Percentiles rank a stretch among this genome's conserved stretches.
Evolutionary conservation across 2,329 filamentous ascomycete species (phyloP).

Genomic region (Penicillium sclerotiorum): DNA sequence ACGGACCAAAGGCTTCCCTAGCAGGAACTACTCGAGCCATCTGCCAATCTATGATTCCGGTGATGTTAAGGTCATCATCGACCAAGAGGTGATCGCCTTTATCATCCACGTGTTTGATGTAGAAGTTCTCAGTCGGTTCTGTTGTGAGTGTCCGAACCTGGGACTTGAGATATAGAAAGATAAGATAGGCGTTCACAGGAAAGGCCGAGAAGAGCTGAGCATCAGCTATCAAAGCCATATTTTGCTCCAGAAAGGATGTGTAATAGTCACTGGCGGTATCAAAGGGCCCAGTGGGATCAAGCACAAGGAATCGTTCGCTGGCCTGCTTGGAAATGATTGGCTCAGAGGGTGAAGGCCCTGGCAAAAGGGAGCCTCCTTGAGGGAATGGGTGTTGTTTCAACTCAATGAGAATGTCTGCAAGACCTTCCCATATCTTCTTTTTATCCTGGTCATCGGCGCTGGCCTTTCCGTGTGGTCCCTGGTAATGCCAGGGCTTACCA

Average conservation of each 20-base stretch:
- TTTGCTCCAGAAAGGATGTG: conserved; percentile 12
- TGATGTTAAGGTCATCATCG: conserved; percentile 37
- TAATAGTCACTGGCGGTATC: conserved; percentile 10
- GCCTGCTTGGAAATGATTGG: conserved; percentile 10
- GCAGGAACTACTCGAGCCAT: conserved; percentile 26
- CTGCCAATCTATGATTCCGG: conserved; percentile 52
- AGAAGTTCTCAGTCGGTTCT: conserved; percentile 10
- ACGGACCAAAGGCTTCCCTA: conserved; percentile 14
- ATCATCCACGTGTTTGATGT: conserved; percentile 15
- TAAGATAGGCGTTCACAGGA: conserved; percentile 8
- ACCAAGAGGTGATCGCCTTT: conserved; percentile 14
- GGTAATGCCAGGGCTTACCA: conserved; percentile 9
- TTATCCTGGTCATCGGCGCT: conserved; percentile 14
- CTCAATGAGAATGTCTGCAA: conserved; percentile 17
- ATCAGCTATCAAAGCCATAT: conserved; percentile 13
- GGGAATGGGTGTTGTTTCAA: conserved; percentile 12
- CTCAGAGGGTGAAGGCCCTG: conserved; percentile 7
- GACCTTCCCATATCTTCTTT: conserved; percentile 9
- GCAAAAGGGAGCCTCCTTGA: conserved; percentile 10
- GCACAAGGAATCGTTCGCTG: conserved; percentile 16
- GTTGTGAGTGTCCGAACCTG: conserved; percentile 4
- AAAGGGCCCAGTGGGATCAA: conserved; percentile 11
- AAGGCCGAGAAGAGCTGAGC: conserved; percentile 12
- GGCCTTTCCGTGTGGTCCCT: conserved; percentile 12
- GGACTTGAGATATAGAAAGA: conserved; percentile 10